These are phyloP conservation scores for Lentinula boryana DNA, from an alignment of 768 basidiomycete genomes.

Conservation along the genomic window DNA sequence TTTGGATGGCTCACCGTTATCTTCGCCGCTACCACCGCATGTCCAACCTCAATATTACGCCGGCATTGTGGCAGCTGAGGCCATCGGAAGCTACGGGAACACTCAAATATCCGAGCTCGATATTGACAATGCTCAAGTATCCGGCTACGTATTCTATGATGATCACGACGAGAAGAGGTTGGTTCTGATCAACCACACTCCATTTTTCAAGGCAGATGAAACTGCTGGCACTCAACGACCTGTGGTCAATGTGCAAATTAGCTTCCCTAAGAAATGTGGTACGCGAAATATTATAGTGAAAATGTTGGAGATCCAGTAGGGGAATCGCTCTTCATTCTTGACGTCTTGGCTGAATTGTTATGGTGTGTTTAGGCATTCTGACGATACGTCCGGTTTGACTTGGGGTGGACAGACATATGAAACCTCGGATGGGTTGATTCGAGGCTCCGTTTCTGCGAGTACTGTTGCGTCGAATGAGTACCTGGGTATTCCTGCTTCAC, in stretches of 20 bases:
- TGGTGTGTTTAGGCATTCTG: slow-evolving; percentile 31
- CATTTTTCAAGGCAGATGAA: slow-evolving; percentile 20
- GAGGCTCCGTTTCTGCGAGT: neutral
- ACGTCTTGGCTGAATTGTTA: neutral
- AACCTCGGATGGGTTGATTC: slow-evolving; percentile 19
- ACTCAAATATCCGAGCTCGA: slow-evolving; percentile 30
- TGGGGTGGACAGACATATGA: slow-evolving; percentile 33
- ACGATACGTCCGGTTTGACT: slow-evolving; percentile 30
- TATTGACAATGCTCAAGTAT: slow-evolving; percentile 25
- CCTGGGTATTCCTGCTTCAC: neutral
- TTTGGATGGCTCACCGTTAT: slow-evolving; percentile 34
- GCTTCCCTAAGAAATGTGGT: slow-evolving; percentile 25
- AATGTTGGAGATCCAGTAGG: slow-evolving; percentile 42
- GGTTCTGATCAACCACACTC: slow-evolving; percentile 34
- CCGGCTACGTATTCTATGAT: slow-evolving; percentile 41
- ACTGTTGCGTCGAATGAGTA: neutral
- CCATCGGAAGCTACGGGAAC: slow-evolving; percentile 28
- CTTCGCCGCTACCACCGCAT: slow-evolving; percentile 31
- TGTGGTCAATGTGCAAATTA: slow-evolving; percentile 33
- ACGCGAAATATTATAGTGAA: slow-evolving; percentile 34
- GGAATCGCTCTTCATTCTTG: neutral
- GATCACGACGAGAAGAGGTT: slow-evolving; percentile 24
- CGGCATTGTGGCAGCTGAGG: slow-evolving; percentile 32
- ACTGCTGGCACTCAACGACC: slow-evolving; percentile 20
- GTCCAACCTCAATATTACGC: slow-evolving; percentile 40